These are phyloP conservation scores for Aspergillus versicolor DNA, from an alignment of 2,329 filamentous ascomycete genomes.

Conservation along the genomic window DNA sequence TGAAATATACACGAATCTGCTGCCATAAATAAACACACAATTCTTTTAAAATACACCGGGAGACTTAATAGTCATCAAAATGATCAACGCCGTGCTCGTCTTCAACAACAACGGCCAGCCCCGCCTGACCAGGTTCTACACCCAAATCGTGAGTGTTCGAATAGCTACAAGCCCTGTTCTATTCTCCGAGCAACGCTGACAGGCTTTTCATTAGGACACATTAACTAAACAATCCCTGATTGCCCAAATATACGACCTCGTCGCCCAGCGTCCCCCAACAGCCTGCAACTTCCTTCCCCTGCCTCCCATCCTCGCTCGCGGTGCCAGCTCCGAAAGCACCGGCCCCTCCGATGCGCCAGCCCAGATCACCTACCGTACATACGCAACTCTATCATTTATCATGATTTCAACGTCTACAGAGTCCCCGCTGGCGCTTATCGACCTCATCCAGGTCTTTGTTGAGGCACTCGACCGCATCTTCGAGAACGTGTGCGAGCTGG, in stretches of 20 bases:
- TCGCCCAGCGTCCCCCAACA: slow-evolving; percentile 84
- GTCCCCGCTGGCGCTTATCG: slow-evolving; percentile 89
- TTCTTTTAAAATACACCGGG: background rate
- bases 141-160: slow-evolving; percentile 69
- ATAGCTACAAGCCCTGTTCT: background rate
- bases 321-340: slow-evolving; percentile 43
- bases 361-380: slow-evolving; percentile 96
- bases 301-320: slow-evolving; percentile 63
- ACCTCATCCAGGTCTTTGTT: slow-evolving; percentile 97
- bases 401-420: slow-evolving; percentile 96
- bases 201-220: slow-evolving; percentile 70
- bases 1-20: background rate
- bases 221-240: slow-evolving; percentile 96
- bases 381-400: slow-evolving; percentile 98
- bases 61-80: slow-evolving; percentile 40
- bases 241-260: slow-evolving; percentile 93
- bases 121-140: slow-evolving; percentile 97
- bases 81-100: slow-evolving; percentile 98
- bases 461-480: slow-evolving; percentile 93
- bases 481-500: slow-evolving; percentile 97
- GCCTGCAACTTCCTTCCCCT: slow-evolving; percentile 95
- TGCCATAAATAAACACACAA: background rate
- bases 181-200: background rate
- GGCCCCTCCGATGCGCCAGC: slow-evolving; percentile 85
- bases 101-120: slow-evolving; percentile 99